These are phyloP conservation scores for Sphagnum contortum DNA, from an alignment of 225 moss, liverwort and hornwort species.

Conservation along the genomic window DNA sequence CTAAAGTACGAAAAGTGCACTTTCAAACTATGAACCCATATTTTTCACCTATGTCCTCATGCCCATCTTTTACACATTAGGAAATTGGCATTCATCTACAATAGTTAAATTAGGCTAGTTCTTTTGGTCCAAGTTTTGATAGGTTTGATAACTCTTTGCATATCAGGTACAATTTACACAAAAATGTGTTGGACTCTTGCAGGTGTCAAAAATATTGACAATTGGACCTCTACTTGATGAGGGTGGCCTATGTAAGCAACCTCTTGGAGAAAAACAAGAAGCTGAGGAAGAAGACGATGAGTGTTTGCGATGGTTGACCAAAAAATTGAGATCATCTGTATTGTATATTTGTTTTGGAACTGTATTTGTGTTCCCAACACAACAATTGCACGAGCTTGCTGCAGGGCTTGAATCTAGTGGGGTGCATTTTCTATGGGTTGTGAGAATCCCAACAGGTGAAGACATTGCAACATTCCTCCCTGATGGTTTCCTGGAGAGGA, in stretches of 20 bases:
- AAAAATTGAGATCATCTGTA: slow-evolving; percentile 29
- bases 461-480: slow-evolving; percentile 7
- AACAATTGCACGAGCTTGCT: slow-evolving; percentile 25
- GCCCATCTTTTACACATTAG: neutral
- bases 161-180: no score
- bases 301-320: slow-evolving; percentile 23
- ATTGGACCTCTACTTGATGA: slow-evolving; percentile 30
- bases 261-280: slow-evolving; percentile 15
- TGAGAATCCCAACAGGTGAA: slow-evolving; percentile 6
- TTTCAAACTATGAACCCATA: no score
- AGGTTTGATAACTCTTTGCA: no score
- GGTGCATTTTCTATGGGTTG: slow-evolving; percentile 39
- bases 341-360: slow-evolving; percentile 39
- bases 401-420: neutral
- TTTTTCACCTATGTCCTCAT: neutral
- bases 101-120: neutral
- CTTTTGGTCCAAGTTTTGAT: no score
- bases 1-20: neutral
- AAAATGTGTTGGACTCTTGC: neutral
- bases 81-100: no score
- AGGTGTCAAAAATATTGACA: slow-evolving; percentile 24
- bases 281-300: neutral
- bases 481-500: slow-evolving; percentile 7
- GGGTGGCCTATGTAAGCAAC: slow-evolving; percentile 8
- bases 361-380: slow-evolving; percentile 4